Conservation (phyloP, 768 basidiomycete genomes). For the Leucocoprinus birnbaumii region DNA sequence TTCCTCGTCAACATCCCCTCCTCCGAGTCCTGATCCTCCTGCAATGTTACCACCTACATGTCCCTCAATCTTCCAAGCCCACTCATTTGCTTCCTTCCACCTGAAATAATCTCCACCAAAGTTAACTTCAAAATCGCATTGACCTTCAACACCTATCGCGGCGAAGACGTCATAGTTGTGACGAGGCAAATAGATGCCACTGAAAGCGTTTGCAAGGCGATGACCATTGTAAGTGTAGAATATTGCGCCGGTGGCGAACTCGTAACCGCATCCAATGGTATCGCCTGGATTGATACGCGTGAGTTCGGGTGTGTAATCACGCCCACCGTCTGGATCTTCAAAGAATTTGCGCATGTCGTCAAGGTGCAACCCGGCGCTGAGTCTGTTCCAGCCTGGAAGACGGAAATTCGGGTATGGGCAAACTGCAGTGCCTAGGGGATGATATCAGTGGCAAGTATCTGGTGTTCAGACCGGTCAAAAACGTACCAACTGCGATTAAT, state of each 20-base stretch:
- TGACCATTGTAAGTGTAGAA: constrained; percentile 68
- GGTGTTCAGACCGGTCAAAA: background rate
- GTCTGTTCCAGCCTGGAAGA: constrained; percentile 70
- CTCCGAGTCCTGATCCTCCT: constrained; percentile 20
- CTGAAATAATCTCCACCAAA: constrained; percentile 59
- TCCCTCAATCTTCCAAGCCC: constrained; percentile 62
- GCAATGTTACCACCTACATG: constrained; percentile 48
- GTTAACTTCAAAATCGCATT: constrained; percentile 56
- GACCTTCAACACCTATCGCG: constrained; percentile 57
- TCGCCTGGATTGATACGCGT: constrained; percentile 40
- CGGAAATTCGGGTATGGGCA: constrained; percentile 64
- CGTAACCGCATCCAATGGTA: constrained; percentile 63
- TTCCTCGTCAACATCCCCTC: constrained; percentile 36
- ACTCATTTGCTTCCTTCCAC: constrained; percentile 66
- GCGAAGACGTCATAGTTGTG: constrained; percentile 56
- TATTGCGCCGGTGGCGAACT: constrained; percentile 44
- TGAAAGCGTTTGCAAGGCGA: constrained; percentile 54
- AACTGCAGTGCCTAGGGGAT: constrained; percentile 54
- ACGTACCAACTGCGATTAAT: constrained; percentile 55
- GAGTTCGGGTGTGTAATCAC: constrained; percentile 42
- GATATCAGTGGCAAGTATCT: background rate
- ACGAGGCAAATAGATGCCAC: constrained; percentile 55
- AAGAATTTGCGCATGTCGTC: constrained; percentile 76
- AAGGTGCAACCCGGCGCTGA: constrained; percentile 62
- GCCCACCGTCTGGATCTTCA: constrained; percentile 63